A percentile compares a stretch with the other conserved stretches of the same genome.
Evolutionary conservation across 2,329 filamentous ascomycete species (phyloP).

Genomic region (Penicillium sclerotigenum): DNA sequence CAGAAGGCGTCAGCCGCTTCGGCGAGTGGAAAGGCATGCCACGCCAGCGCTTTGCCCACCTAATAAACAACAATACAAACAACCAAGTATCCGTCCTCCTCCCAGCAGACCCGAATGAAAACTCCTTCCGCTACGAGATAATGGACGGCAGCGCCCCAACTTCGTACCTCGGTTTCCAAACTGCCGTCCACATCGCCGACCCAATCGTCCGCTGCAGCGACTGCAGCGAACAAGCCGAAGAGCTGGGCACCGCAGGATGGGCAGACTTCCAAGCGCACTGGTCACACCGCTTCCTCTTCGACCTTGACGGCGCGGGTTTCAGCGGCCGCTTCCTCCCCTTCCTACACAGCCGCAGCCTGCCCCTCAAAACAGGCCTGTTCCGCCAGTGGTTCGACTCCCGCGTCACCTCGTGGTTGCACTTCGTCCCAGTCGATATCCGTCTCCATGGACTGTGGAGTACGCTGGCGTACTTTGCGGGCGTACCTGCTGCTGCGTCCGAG

Average conservation of each 20-base stretch:
- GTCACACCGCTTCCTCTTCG: conserved; percentile 66
- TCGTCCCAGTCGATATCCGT: conserved; percentile 71
- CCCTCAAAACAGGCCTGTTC: conserved; percentile 69
- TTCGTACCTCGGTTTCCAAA: conserved; percentile 53
- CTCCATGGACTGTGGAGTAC: conserved; percentile 72
- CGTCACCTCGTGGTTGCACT: conserved; percentile 73
- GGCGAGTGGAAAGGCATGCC: conserved; percentile 65
- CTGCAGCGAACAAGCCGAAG: conserved; percentile 51
- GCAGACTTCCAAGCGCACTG: conserved; percentile 58
- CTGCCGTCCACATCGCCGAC: conserved; percentile 59
- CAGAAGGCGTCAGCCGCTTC: conserved; percentile 51
- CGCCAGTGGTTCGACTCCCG: conserved; percentile 76
- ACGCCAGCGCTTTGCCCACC: conserved; percentile 68
- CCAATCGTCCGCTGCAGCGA: conserved; percentile 57
- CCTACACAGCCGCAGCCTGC: conserved; percentile 63
- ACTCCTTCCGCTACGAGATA: conserved; percentile 55
- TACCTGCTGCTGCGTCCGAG: conserved; percentile 23
- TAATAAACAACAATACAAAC: conserved; percentile 58
- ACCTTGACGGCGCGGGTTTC: conserved; percentile 67
- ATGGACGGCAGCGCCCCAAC: conserved; percentile 41
- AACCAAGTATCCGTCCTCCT: conserved; percentile 56
- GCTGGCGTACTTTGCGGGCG: conserved; percentile 69
- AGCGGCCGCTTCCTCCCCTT: conserved; percentile 64
- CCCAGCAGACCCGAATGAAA: conserved; percentile 36
- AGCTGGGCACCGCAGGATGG: conserved; percentile 50